These are phyloP conservation scores for Arthroderma sp. DNA, from an alignment of 2,329 filamentous ascomycete species.

Conservation along the genomic window DNA sequence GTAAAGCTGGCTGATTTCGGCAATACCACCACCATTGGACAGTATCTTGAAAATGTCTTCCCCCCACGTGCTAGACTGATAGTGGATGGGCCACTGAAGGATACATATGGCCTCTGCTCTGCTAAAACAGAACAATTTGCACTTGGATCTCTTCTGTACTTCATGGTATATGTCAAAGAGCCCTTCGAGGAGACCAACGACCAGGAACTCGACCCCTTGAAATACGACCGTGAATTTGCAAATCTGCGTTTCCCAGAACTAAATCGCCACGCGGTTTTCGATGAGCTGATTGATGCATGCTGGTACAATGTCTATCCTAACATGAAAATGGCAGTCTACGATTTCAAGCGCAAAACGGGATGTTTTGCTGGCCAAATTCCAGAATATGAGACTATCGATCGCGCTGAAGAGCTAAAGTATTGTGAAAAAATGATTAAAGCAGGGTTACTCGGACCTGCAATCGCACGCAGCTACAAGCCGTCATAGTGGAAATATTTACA, in stretches of 20 bases:
- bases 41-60: slow-evolving; percentile 7
- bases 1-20: slow-evolving; percentile 11
- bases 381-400: slow-evolving; percentile 8
- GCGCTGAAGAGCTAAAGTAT: slow-evolving; percentile 1
- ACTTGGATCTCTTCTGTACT: slow-evolving; percentile 12
- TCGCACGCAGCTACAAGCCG: slow-evolving; percentile 5
- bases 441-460: slow-evolving; percentile 7
- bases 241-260: slow-evolving; percentile 13
- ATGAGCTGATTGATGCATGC: slow-evolving; percentile 12
- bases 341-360: slow-evolving; percentile 13
- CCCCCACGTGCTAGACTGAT: slow-evolving; percentile 10
- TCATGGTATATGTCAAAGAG: slow-evolving; percentile 14
- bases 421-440: slow-evolving; percentile 6
- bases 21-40: slow-evolving; percentile 11
- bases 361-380: slow-evolving; percentile 4
- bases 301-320: slow-evolving; percentile 14
- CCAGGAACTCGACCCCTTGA: background rate
- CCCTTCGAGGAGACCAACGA: slow-evolving; percentile 7
- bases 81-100: slow-evolving; percentile 10
- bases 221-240: slow-evolving; percentile 9
- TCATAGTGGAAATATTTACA: slow-evolving; percentile 5
- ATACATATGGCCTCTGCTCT: slow-evolving; percentile 12
- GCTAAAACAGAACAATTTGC: slow-evolving; percentile 14
- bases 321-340: slow-evolving; percentile 12
- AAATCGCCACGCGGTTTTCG: slow-evolving; percentile 10